Evolutionary conservation across 305 asterid species (phyloP), one percentile per base, ranked within the genome.

Genomic region (Plantago coronopus): DNA sequence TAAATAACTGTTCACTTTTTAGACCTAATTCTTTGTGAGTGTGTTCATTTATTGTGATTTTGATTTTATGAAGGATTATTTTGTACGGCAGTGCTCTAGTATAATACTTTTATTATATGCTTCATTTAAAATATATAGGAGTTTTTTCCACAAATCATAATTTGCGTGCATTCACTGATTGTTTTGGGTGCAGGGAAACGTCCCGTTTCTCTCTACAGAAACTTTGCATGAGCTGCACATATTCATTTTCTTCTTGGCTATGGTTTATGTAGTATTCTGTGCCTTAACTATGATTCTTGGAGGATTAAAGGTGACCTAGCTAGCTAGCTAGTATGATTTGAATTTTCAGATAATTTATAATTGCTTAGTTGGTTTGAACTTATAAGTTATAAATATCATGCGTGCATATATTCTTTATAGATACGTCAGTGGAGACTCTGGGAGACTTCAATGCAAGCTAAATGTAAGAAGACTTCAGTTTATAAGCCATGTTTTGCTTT

Each of bases 161-260:
- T 27, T 3, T 27, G 31, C 31, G 3, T 29, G 37, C 37, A 29
- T 16, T n/a, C 15, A 31, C 40, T 18, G 16, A 37, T 46, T 48
- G 5, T 50, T 56, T 19, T 54, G n/a, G n/a, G n/a, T n/a, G 14
- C 79, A 88, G 97, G 97, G 97, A 48, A 22, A 69, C 29, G 78
- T 69, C 11, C 95, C 83, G 21, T 69, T 88, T 58, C 74, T 91
- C 48, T 91, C 98, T 0, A 16, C 80, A 29, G 95, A 91, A 77
- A 97, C 95, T 45, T 46, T 91, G 71, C 95, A 91, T 73, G 93
- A 91, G 75, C 89, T 91, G 56, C 95, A 91, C 73, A 88, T 91
- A 29, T 86, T 91, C 81, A 80, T 88, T 66, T 91, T 91, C 69
- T 87, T 91, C 17, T 59, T 91, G 67, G 96, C 96, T 2, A 80